These are phyloP conservation scores for Cajanus cajan DNA, from an alignment of 306 rosid genomes.

Conservation along the genomic window DNA sequence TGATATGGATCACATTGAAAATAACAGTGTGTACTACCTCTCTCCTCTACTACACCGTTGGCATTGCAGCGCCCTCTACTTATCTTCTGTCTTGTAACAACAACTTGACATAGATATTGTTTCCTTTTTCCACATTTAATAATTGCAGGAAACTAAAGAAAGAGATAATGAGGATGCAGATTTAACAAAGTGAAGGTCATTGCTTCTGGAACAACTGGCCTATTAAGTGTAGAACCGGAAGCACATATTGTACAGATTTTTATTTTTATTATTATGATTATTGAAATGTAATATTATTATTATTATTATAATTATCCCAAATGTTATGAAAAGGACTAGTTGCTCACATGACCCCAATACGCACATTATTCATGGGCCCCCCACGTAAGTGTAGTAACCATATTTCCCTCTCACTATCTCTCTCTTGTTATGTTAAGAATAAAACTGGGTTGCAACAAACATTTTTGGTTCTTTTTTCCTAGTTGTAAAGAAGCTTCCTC, in stretches of 20 bases:
- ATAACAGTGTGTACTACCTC: conserved; percentile 27
- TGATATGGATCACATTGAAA: too few relatives aligned
- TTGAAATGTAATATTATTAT: not conserved
- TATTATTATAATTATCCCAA: conserved; percentile 9
- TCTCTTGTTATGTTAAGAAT: conserved; percentile 25
- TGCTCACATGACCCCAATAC: conserved; percentile 66
- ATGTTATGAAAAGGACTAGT: conserved; percentile 55
- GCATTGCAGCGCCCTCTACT: conserved; percentile 23
- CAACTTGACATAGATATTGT: conserved; percentile 29
- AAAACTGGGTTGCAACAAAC: conserved; percentile 39
- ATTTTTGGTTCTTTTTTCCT: conserved; percentile 29
- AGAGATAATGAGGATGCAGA: not conserved
- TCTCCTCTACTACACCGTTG: conserved; percentile 34
- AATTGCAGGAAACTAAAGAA: not conserved
- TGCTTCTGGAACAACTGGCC: conserved; percentile 33
- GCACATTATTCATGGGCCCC: conserved; percentile 70
- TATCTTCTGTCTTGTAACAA: conserved; percentile 17
- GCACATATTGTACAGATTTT: not conserved
- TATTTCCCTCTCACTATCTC: conserved; percentile 17
- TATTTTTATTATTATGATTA: not conserved
- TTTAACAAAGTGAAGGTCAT: not conserved
- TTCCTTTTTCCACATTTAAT: not conserved
- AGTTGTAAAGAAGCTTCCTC: conserved; percentile 44
- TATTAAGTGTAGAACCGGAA: conserved; percentile 24
- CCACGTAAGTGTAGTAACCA: conserved; percentile 48